These are phyloP conservation scores for Candida montana DNA, from an alignment of 805 yeast genomes.

Conservation along the genomic window DNA sequence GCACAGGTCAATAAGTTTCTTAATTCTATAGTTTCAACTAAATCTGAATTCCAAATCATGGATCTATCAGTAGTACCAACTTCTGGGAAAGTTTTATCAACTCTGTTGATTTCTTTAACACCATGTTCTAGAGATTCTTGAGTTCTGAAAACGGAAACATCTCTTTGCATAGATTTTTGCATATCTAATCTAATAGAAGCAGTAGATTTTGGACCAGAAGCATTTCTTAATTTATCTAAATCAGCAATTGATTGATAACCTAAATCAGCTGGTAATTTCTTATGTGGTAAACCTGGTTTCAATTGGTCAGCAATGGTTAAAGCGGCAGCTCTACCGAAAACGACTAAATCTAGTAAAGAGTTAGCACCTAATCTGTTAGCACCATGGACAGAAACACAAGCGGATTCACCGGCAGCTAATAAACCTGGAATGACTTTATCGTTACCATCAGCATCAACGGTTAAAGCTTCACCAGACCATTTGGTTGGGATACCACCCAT, in stretches of 20 bases:
- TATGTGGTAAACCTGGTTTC: conserved; percentile 85
- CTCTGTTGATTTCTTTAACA: conserved; percentile 68
- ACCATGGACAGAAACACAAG: conserved; percentile 98
- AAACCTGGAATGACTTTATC: conserved; percentile 91
- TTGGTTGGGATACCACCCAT: conserved; percentile 99
- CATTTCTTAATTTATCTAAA: conserved; percentile 82
- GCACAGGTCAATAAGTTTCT: conserved; percentile 97
- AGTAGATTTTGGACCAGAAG: conserved; percentile 76
- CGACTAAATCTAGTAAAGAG: conserved; percentile 93
- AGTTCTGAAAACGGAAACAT: conserved; percentile 94
- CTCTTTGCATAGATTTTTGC: conserved; percentile 96
- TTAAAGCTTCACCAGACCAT: conserved; percentile 92
- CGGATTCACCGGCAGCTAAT: conserved; percentile 97
- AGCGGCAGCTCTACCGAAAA: conserved; percentile 97
- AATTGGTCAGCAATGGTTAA: conserved; percentile 82
- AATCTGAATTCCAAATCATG: conserved; percentile 98
- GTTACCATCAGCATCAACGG: conserved; percentile 77
- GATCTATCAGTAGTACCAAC: conserved; percentile 91
- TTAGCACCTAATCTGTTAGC: conserved; percentile 99
- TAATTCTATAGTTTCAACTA: conserved; percentile 92
- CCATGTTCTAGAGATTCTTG: conserved; percentile 90
- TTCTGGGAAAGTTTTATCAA: conserved; percentile 68
- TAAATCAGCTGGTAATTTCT: conserved; percentile 75
- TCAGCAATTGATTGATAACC: conserved; percentile 89
- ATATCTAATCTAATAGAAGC: conserved; percentile 84